These are phyloP conservation scores for Cucumis cinereus DNA, from an alignment of 306 rosid species.

Conservation along the genomic window DNA sequence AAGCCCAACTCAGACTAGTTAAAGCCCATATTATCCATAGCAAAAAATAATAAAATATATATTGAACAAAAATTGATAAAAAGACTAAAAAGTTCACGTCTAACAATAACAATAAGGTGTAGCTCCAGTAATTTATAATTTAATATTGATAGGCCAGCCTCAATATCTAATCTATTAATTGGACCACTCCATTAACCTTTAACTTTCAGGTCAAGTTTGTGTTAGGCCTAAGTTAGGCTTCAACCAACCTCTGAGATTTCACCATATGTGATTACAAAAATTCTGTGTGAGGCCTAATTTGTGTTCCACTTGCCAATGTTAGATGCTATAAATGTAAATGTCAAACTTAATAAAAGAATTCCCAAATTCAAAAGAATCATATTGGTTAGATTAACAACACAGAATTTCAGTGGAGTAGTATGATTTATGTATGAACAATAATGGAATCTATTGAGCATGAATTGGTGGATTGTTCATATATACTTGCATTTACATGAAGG, in stretches of 20 bases:
- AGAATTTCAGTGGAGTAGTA: neutral
- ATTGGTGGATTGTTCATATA: slow-evolving; percentile 1
- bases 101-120: neutral
- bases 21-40: too few species aligned
- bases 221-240: neutral
- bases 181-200: neutral
- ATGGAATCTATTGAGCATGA: neutral
- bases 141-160: neutral
- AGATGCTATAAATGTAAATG: neutral
- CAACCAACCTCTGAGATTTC: neutral
- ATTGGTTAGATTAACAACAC: neutral
- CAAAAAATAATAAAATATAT: too few species aligned
- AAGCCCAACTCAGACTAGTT: too few species aligned
- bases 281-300: too few species aligned
- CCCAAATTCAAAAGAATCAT: neutral
- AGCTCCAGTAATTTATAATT: neutral
- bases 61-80: too few species aligned
- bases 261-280: neutral
- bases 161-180: neutral
- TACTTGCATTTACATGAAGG: neutral
- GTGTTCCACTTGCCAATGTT: neutral
- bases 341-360: neutral
- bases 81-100: too few species aligned
- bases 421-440: neutral
- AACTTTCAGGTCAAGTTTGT: neutral